Percentiles rank a stretch among this genome's conserved stretches.
Conservation (phyloP, 768 basidiomycete genomes). For the Rhodotorula babjevae region DNA sequence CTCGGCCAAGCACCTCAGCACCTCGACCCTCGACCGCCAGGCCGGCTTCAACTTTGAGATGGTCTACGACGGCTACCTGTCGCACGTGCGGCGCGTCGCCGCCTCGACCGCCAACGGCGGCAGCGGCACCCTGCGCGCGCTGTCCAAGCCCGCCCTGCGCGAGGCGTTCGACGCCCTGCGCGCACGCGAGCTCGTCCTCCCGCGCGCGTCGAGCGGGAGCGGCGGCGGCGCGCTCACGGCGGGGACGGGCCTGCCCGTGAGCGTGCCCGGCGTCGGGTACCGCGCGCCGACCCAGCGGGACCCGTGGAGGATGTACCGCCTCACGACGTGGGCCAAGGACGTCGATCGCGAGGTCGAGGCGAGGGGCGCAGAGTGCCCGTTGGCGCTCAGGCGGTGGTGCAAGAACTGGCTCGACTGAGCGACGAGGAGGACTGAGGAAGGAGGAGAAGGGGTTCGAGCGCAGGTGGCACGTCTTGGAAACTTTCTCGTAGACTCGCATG, state of each 20-base stretch:
- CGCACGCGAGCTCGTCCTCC: slow-evolving; percentile 28
- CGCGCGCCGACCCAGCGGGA: slow-evolving; percentile 10
- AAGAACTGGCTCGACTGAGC: slow-evolving; percentile 23
- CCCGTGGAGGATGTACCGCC: slow-evolving; percentile 24
- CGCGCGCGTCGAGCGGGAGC: slow-evolving; percentile 3
- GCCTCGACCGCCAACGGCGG: slow-evolving; percentile 7
- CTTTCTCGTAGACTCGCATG: no score
- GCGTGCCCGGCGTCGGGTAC: slow-evolving; percentile 8
- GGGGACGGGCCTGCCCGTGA: slow-evolving; percentile 3
- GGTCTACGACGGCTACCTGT: slow-evolving; percentile 59
- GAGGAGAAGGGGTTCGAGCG: neutral
- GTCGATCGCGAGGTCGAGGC: slow-evolving; percentile 23
- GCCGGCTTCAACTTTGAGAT: slow-evolving; percentile 84
- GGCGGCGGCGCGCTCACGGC: slow-evolving; percentile 2
- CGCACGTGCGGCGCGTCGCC: slow-evolving; percentile 29
- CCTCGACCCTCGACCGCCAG: slow-evolving; percentile 60
- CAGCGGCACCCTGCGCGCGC: slow-evolving; percentile 2
- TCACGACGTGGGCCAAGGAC: slow-evolving; percentile 24
- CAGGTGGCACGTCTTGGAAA: no score
- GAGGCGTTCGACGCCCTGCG: slow-evolving; percentile 34
- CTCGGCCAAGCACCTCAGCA: slow-evolving; percentile 67
- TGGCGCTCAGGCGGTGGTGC: slow-evolving; percentile 21
- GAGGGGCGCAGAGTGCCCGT: slow-evolving; percentile 16
- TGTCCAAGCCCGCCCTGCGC: neutral
- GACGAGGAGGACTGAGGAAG: no score